Evolutionary conservation across 495 filamentous ascomycete genomes (phyloP).

Genomic region (Aspergillus olivimuriae): DNA sequence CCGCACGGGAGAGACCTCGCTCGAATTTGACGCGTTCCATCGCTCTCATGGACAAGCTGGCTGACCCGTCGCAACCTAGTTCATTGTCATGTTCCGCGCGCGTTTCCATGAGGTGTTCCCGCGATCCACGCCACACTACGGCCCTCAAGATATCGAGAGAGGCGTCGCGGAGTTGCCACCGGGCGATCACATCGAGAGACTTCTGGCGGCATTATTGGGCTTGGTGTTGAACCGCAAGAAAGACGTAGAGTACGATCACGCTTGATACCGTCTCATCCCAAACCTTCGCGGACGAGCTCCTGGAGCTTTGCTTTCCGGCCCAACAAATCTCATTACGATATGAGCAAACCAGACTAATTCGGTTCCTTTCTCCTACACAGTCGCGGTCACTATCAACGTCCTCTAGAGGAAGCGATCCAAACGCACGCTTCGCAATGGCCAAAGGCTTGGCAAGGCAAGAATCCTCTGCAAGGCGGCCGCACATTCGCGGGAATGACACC

Average conservation of each 20-base stretch:
- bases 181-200: constrained; percentile 75
- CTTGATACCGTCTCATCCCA: constrained; percentile 9
- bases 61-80: constrained; percentile 53
- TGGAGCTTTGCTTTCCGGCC: not conserved
- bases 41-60: constrained; percentile 24
- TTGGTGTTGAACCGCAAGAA: constrained; percentile 95
- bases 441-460: constrained; percentile 75
- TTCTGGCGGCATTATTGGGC: constrained; percentile 82
- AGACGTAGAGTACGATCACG: constrained; percentile 82
- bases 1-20: constrained; percentile 6
- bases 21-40: constrained; percentile 28
- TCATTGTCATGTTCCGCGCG: constrained; percentile 95
- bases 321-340: too few species aligned
- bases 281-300: not conserved
- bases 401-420: constrained; percentile 86
- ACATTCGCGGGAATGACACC: constrained; percentile 76
- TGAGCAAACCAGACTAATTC: constrained; percentile 3
- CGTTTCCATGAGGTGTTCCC: constrained; percentile 87
- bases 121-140: constrained; percentile 77
- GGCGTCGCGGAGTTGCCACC: constrained; percentile 73
- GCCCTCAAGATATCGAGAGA: constrained; percentile 89
- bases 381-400: constrained; percentile 72
- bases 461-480: constrained; percentile 70
- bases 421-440: constrained; percentile 88
- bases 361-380: constrained; percentile 16